Base-by-base conservation (phyloP, 2,329 filamentous ascomycete species). In the Xylariaceae sp. region DNA sequence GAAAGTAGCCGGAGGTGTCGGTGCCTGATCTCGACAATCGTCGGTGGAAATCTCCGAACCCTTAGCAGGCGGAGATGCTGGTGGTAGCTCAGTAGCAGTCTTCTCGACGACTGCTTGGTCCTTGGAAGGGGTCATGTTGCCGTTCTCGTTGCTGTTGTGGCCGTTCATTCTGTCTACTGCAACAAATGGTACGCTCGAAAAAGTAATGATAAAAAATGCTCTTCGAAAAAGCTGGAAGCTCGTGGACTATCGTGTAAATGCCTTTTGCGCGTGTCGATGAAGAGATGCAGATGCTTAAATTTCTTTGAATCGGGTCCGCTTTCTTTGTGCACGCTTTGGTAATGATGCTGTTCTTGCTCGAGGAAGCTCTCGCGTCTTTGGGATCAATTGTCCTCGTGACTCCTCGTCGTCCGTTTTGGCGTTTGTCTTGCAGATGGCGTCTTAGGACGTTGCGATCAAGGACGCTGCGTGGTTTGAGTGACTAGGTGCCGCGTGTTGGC, bases 271-370 rank as follows among this genome's bases (percentile, higher is more conserved):
- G 23, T 30, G 23, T 30, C 23, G 60, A 30, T 65, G 51, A 18
- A 56, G 13, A 9, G 63, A 64, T 5, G 61, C 59, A 17, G 66
- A 44, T 9, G 35, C 53, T 41, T 64, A 65, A 6, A 65, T 47
- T 8, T 17, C 54, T 54, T 65, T 56, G 9, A 66, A 60, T 34
- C 62, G 41, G n/a, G n/a, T n/a, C 15, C 67, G 53, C 30, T 47
- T 56, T 48, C 52, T 61, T 30, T 2, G 49, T 57, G 17, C 13
- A 51, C 1, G 45, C 56, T 34, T 37, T 53, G 2, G 69, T 45
- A 51, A 51, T 65, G 61, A 3, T 47, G 48, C 7, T 35, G 53
- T 51, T 69, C 69, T 39, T 49, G 54, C n/a, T 48, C 57, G 55
- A 55, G 55, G 23, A 69, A 35, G 13, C 5, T 39, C 47, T 57